Evolutionary conservation across 192 early-diverging fungal genomes (phyloP), one percentile per base, ranked within the genome.

Genomic region (Podila epicladia): DNA sequence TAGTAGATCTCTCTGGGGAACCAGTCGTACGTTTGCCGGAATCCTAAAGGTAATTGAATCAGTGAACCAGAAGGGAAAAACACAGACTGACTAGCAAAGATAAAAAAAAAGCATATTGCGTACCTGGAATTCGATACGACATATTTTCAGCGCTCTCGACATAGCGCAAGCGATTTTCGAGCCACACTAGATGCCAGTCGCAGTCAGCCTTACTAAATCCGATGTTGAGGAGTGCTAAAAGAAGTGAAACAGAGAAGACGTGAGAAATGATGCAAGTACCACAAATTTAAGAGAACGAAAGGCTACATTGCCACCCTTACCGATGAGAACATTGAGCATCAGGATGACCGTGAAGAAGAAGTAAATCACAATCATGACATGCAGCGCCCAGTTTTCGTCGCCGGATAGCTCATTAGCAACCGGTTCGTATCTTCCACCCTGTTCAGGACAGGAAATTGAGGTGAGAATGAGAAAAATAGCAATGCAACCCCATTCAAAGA

Each of bases 251-350:
- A 45, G 15, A 45, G 41, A 45, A 45, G 2, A 17, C 13, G 4
- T 45, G 41, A 45, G 41, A 0, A 1, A 15, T 45, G 41, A 11
- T 45, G 41, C 35, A 9, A 0, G 3, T 33, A 0, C 35, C 33
- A 7, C 33, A 35, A 37, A 37, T 11, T 37, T 4, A 1, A 15
- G 41, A 9, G 15, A 45, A 17, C 41, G 15, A 45, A 45, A 45
- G 12, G 4, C 15, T 45, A 17, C 2, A 45, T 45, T 45, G 15
- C 15, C 41, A 15, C 41, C 41, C n/a, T 33, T 69, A 69, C 67
- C 67, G 29, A 69, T 69, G 12, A 69, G 67, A 35, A 69, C 67
- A 9, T 69, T 69, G 35, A 69, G 57, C 67, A 69, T 59, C 29
- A 69, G 35, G 24, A 69, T 59, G 55, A 48, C 67, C 11, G 67